phyloP scores from a whole-genome alignment of 1,139 yeast genomes.

The Hyphopichia pseudoburtonii region DNA sequence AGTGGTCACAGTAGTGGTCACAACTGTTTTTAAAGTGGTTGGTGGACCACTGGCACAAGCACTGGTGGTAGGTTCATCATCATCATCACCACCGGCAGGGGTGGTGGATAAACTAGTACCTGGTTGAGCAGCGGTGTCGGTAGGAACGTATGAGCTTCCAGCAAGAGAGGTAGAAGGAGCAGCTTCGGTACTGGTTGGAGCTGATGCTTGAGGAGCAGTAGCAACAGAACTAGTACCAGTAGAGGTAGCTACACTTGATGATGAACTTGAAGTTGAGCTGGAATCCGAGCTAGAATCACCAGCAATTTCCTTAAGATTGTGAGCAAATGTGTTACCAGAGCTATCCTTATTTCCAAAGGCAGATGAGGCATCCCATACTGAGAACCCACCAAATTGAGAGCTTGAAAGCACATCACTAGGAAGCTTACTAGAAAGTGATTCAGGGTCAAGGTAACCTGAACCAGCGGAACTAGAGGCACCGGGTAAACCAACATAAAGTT shows the following conservation, averaged over 20 bases:
- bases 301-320: constrained; percentile 36
- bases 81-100: constrained; percentile 8
- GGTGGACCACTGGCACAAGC: constrained; percentile 4
- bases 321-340: constrained; percentile 42
- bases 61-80: neutral
- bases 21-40: constrained; percentile 7
- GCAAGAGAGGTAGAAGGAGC: constrained; percentile 10
- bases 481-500: constrained; percentile 71
- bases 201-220: constrained; percentile 7
- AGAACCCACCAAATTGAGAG: constrained; percentile 74
- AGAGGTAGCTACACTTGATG: constrained; percentile 7
- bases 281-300: constrained; percentile 8
- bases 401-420: constrained; percentile 37
- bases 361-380: constrained; percentile 91
- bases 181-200: constrained; percentile 7
- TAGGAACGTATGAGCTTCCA: constrained; percentile 2
- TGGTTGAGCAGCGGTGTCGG: constrained; percentile 3
- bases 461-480: constrained; percentile 71
- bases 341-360: constrained; percentile 54
- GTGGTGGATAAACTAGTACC: too few relatives aligned
- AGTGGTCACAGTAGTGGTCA: constrained; percentile 5
- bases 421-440: constrained; percentile 17
- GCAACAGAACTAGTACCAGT: constrained; percentile 6
- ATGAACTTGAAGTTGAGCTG: constrained; percentile 5
- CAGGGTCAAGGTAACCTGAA: constrained; percentile 25